A percentile compares a stretch with the other conserved stretches of the same genome.
phyloP scores from a whole-genome alignment of 2,329 filamentous ascomycete genomes.

The Grosmannia huntii region DNA sequence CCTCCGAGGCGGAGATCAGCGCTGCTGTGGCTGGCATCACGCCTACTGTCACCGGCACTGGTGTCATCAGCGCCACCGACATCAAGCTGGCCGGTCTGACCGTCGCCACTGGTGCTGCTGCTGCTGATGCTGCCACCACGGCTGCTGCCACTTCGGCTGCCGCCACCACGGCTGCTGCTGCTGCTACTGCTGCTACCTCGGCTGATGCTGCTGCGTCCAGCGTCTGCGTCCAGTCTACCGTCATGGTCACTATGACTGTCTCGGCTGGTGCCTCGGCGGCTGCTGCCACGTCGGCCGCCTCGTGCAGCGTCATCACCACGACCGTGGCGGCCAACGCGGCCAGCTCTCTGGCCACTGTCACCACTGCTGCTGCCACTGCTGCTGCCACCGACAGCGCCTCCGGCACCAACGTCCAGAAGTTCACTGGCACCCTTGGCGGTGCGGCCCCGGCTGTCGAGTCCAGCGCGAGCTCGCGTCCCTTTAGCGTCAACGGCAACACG shows the following conservation, averaged over 20 bases:
- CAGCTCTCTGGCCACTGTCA: conserved; percentile 9
- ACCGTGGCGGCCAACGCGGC: conserved; percentile 10
- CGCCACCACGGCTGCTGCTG: not conserved
- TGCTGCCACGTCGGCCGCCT: conserved; percentile 8
- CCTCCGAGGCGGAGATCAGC: conserved; percentile 37
- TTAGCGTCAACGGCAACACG: conserved; percentile 23
- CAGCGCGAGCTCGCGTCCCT: conserved; percentile 20
- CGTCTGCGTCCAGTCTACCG: conserved; percentile 2
- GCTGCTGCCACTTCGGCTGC: conserved; percentile 6
- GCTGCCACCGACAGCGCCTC: not conserved
- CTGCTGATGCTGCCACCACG: conserved; percentile 8
- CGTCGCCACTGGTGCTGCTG: conserved; percentile 5
- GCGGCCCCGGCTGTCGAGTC: conserved; percentile 22
- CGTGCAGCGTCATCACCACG: conserved; percentile 8
- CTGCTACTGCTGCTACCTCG: conserved; percentile 4
- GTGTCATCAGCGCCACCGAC: conserved; percentile 13
- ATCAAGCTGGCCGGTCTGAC: conserved; percentile 10
- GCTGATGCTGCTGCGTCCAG: too few species aligned
- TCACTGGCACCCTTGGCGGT: conserved; percentile 27
- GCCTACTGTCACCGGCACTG: conserved; percentile 13
- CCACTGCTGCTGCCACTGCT: conserved; percentile 7
- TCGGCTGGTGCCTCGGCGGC: too few species aligned
- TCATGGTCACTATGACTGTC: not conserved
- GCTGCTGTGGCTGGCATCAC: conserved; percentile 32
- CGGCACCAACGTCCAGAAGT: conserved; percentile 24